phyloP scores from a whole-genome alignment of 345 rosid species.

The rapeseed (Brassica napus) region Da-Ae NC_063441.1:20612001-20612500 shows the following conservation, averaged over 20 bases:
- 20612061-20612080: not conserved
- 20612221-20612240: slow-evolving; percentile 29
- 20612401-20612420: slow-evolving; percentile 84
- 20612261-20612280: slow-evolving; percentile 48
- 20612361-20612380: slow-evolving; percentile 70
- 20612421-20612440: slow-evolving; percentile 57
- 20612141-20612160: slow-evolving; percentile 1
- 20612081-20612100: slow-evolving; percentile 3
- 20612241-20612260: slow-evolving; percentile 11
- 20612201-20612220: slow-evolving; percentile 22
- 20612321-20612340: slow-evolving; percentile 73
- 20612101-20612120: slow-evolving; percentile 18
- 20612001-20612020: not conserved
- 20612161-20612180: slow-evolving; percentile 18
- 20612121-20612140: slow-evolving; percentile 20
- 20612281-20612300: slow-evolving; percentile 57
- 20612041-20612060: not conserved
- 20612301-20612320: slow-evolving; percentile 67
- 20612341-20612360: slow-evolving; percentile 70
- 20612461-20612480: slow-evolving; percentile 90
- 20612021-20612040: not conserved
- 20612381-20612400: slow-evolving; percentile 69
- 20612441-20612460: slow-evolving; percentile 64
- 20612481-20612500: slow-evolving; percentile 45
- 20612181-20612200: slow-evolving; percentile 45